Evolutionary conservation across 2,329 filamentous ascomycete genomes (phyloP), one percentile per base, ranked within the genome.

Genomic region (Ophidiomyces ophidiicola): DNA sequence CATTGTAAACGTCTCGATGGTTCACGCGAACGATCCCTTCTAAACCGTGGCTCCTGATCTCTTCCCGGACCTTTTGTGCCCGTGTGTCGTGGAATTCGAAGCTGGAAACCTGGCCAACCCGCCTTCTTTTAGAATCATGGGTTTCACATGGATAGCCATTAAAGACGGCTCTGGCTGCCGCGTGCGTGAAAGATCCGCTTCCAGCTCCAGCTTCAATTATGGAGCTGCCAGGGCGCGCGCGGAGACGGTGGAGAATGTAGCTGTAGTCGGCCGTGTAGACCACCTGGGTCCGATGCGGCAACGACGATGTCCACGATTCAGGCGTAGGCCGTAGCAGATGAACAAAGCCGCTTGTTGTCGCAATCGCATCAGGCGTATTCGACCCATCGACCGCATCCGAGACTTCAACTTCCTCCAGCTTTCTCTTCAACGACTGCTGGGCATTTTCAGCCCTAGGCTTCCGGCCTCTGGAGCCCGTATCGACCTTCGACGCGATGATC

Each of bases 381-480:
- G 39, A 18, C 17, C 51, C 52, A 6, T 55, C 50, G 28, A 53
- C 51, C 29, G 52, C 52, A 15, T 47, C 51, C 14, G 53, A 49
- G 4, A 48, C 53, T 47, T 64, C 65, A 46, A 58, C 59, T 35
- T 63, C 60, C 23, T 56, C 55, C 8, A 44, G 45, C 32, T 48
- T 49, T 23, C 47, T 29, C 26, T 49, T 49, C 15, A 45, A 30
- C 4, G 43, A 28, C 12, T 35, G 15, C 10, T 28, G 12, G 3
- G 5, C 26, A 25, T 42, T 44, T 32, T 15, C 44, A 73, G 57
- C 59, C 38, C 66, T 64, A 11, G 66, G 59, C 56, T 78, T 78
- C 36, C 81, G 73, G 23, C 85, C 85, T 50, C 86, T 71, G n/a
- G 85, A 90, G 8, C 87, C 86, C 0, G 87, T 94, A 53, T 94